Base-by-base conservation (phyloP, 164 flowering plant genomes). In the Dillenia suffruticosa region DNA sequence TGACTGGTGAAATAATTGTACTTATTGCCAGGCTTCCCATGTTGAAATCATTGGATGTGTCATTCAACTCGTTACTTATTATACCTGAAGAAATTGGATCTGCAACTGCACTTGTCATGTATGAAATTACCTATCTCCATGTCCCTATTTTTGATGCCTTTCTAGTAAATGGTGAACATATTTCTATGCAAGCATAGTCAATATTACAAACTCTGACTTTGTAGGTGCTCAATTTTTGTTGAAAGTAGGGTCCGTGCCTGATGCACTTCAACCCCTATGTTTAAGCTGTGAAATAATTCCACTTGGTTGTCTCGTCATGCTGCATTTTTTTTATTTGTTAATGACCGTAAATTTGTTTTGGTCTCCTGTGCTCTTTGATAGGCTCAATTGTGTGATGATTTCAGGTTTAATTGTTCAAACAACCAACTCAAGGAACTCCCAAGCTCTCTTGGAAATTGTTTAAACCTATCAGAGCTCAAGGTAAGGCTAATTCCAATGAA, bases 71-170 rank as follows among this genome's bases (percentile, higher is more conserved):
- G 32, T 56, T 94, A 51, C 55, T 10, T 24, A 66, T 49, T 51
- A 62, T 94, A 40, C 97, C 97, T 17, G 92, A 86, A 49, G 96
- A 86, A 74, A 85, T 91, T 73, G 99, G 96, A 63, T 84, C 88
- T 9, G 86, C 77, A 17, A 68, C 85, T 65, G 72, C 96, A 67
- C 87, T 94, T 62, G 88, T 94, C 77, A 94, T 85, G 99, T 94
- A 82, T 24, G 85, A 44, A 44, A 3, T 9, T 26, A 47, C 12
- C 12, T n/a, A 8, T 40, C 56, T 58, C 57, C 17, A n/a, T 10
- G 12, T 62, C 19, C 44, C 49, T 53, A 11, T 56, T 57, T 55
- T 51, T 44, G 54, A 52, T 55, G 61, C 49, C 44, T 47, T 26
- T 52, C 7, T 32, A 32, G 7, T 32, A 32, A 32, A 32, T 32